A percentile compares a stretch with the other conserved stretches of the same genome.
Evolutionary conservation across 2,329 filamentous ascomycete species (phyloP).

Genomic region (Cladosporium oxysporum): DNA sequence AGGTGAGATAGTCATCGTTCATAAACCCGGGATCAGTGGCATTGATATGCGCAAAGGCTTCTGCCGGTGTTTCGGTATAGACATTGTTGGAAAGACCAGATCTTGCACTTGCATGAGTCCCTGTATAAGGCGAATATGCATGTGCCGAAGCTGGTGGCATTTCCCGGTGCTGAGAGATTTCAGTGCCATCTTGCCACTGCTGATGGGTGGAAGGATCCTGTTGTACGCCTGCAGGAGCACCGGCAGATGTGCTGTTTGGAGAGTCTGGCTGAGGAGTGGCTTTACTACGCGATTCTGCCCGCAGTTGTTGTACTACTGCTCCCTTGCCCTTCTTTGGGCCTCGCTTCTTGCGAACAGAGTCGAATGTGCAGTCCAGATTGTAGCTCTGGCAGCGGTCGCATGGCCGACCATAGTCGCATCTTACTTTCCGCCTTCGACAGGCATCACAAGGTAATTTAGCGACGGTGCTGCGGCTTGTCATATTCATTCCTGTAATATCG

Average conservation of each 20-base stretch:
- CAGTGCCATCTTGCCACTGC: background rate
- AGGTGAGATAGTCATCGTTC: slow-evolving; percentile 23
- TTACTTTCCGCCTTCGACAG: slow-evolving; percentile 24
- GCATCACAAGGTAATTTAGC: slow-evolving; percentile 22
- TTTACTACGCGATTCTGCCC: slow-evolving; percentile 14
- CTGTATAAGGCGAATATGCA: slow-evolving; percentile 1
- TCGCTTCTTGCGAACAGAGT: slow-evolving; percentile 22
- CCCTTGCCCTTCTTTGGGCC: slow-evolving; percentile 24
- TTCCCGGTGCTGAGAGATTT: background rate
- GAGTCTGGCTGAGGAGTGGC: background rate
- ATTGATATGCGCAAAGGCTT: background rate
- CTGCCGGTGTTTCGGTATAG: background rate
- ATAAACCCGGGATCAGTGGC: background rate
- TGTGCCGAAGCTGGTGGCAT: background rate
- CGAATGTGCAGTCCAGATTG: slow-evolving; percentile 21
- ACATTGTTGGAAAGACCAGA: background rate
- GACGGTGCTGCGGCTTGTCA: background rate
- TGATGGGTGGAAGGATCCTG: background rate
- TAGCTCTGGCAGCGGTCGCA: slow-evolving; percentile 24
- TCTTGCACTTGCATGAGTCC: background rate
- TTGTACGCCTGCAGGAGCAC: background rate
- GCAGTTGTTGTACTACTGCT: slow-evolving; percentile 22
- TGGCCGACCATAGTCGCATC: slow-evolving; percentile 24
- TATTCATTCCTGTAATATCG: background rate
- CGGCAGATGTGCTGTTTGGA: background rate